Base-by-base conservation (phyloP, 164 flowering plant genomes). In the Cinnamomum chago region DNA sequence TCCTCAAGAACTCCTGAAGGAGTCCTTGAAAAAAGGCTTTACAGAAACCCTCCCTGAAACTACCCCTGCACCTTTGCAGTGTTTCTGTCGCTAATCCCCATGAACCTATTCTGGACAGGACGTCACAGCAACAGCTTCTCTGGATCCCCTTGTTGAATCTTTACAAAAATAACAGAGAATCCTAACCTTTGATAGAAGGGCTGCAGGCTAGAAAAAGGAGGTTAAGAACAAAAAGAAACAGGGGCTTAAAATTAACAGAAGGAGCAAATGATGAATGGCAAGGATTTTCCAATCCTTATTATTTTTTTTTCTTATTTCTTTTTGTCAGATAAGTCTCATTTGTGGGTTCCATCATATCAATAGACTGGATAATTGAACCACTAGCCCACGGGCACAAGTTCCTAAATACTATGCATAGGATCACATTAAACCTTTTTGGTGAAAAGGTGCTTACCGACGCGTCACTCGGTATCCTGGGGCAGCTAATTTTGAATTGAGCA, bases 401-500 rank as follows among this genome's bases (percentile, higher is more conserved):
- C 5, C 3, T 15, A 55, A 55, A 17, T 55, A 55, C n/a, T 14
- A 20, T 18, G n/a, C n/a, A 55, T 55, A 55, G n/a, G 60, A 20
- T 55, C n/a, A 20, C 13, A 55, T 55, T 55, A 55, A 55, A 5
- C 60, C 60, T 55, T 20, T 52, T 15, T 55, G n/a, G 60, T 55
- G 60, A 55, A 55, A 74, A 74, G 68, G 50, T 52, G 33, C 83
- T 84, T 85, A 95, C 99, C 4, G 87, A 83, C 77, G 92, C 82
- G 51, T 70, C 86, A 76, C 86, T 85, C 81, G 86, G 89, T 35
- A 92, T 71, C 77, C 80, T 84, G 50, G 99, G 97, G 84, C 95
- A 92, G 88, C 88, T 87, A 72, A 93, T 87, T 83, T 83, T 87
- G 90, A 95, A 93, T 67, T 85, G 96, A 71, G 92, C 90, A 65